Evolutionary conservation across 192 early-diverging fungal species (phyloP), one percentile per base, ranked within the genome.

Genomic region (Mortierella alpina): DNA sequence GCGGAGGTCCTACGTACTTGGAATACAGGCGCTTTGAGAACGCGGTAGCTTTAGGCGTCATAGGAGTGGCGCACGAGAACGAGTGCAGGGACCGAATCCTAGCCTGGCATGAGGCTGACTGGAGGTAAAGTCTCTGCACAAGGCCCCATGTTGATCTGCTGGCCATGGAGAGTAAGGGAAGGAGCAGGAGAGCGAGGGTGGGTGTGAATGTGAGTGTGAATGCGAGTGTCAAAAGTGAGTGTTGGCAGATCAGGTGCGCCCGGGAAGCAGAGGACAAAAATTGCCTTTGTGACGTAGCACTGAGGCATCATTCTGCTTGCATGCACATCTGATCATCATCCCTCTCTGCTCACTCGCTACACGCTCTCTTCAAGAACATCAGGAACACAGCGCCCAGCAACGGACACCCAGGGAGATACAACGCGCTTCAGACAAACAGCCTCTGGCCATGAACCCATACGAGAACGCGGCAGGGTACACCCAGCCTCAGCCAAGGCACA

Each of bases 401-500:
- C 22, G 57, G 57, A 31, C 57, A 59, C 61, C 7, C 45, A 31
- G 13, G 55, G 54, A 57, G 17, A 58, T 1, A 41, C 5, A 52
- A 51, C 14, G 10, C 45, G 22, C 7, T 22, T 44, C 42, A 45
- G 42, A 40, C 63, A 41, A 39, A 11, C 41, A 2, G 10, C 47
- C 18, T 39, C 53, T 56, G 46, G 60, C 50, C 55, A 78, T 78
- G 75, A 78, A 80, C 45, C 77, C 70, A 9, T 80, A 72, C 66
- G 70, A 72, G n/a, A 72, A 56, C 66, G 8, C 65, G 40, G 72
- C 64, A 14, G 76, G 76, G 39, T 80, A 59, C 65, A 63, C 57
- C 18, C 76, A 80, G 59, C 76, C 69, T 58, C 74, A 77, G 49
- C 47, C 74, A 23, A 67, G 70, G 17, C 77, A 80, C 40, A 80